Evolutionary conservation across 129 eudicot species (phyloP), one percentile per base, ranked within the genome.

Genomic region (Flaveria robusta): DNA sequence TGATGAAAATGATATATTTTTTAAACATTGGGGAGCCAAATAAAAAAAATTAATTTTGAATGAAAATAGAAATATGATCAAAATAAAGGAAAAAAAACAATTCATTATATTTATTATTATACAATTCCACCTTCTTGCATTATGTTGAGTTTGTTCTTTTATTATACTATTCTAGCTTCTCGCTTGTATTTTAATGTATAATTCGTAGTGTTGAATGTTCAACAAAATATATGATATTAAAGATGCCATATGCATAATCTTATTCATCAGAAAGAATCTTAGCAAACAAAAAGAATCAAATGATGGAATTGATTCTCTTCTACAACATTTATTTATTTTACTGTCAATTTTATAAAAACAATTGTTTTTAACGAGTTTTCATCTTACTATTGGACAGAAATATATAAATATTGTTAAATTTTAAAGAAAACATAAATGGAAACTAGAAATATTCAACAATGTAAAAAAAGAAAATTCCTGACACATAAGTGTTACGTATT

Each of bases 291-390:
- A 54, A 73, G 70, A 79, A 79, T 72, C 73, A 24, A 50, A 72
- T 79, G 49, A 66, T 20, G 59, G 68, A 22, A 41, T 66, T 65
- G 83, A 72, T 72, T 72, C 78, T 65, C 74, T 72, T 79, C 54
- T 27, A 79, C 20, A 39, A 63, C 67, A 79, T 58, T 45, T n/a
- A 43, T 78, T 78, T 77, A 63, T 45, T 56, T 27, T 56, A 68
- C 29, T 67, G 52, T 65, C 39, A 3, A n/a, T n/a, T 12, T 31
- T 13, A 19, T 8, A 2, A 46, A 46, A 5, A 0, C 14, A 24
- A 10, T 2, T 46, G 52, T 19, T 4, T 71, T 27, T 22, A 52
- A 6, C 18, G 59, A 6, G 59, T n/a, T 52, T 52, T 6, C 24
- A 58, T 72, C 39, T 39, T 20, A 37, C 37, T 72, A 54, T 43